phyloP scores from a whole-genome alignment of 2,329 filamentous ascomycete genomes.

The Xylogone sp. region DNA sequence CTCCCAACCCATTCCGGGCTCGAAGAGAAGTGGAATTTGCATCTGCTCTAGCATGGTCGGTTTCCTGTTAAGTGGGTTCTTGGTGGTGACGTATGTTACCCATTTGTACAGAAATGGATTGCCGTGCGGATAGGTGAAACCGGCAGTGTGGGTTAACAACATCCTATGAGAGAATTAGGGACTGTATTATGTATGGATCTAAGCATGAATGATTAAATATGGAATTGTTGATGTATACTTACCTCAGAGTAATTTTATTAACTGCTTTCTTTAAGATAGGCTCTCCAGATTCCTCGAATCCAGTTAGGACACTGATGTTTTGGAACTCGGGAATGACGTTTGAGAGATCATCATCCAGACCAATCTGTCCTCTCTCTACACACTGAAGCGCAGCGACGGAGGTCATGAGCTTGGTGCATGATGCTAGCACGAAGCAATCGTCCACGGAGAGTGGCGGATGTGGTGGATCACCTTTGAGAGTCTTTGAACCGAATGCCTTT shows the following conservation, averaged over 20 bases:
- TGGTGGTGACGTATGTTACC: too few species aligned
- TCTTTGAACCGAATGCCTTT: conserved; percentile 30
- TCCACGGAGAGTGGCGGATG: conserved; percentile 48
- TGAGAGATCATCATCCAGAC: conserved; percentile 3
- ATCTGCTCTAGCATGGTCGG: too few species aligned
- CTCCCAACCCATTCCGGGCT: conserved; percentile 57
- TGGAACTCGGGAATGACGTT: conserved; percentile 3
- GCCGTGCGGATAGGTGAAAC: not conserved
- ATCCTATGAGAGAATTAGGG: conserved; percentile 26
- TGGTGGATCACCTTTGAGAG: conserved; percentile 49
- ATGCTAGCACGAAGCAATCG: conserved; percentile 41
- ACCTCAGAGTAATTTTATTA: conserved; percentile 6
- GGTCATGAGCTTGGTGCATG: conserved; percentile 44
- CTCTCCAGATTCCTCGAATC: conserved; percentile 6
- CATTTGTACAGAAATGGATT: too few species aligned
- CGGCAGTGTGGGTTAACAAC: conserved; percentile 1
- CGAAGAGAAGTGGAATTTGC: conserved; percentile 51
- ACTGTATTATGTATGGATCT: conserved; percentile 13
- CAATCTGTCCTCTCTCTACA: conserved; percentile 4
- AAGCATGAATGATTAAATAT: not conserved
- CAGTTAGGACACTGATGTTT: conserved; percentile 27
- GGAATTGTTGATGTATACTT: not conserved
- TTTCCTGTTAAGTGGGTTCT: not conserved
- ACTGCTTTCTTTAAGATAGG: not conserved
- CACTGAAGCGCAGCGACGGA: conserved; percentile 3